Conservation (phyloP, 2,329 filamentous ascomycete genomes). For the Ophiostoma perfectum region DNA sequence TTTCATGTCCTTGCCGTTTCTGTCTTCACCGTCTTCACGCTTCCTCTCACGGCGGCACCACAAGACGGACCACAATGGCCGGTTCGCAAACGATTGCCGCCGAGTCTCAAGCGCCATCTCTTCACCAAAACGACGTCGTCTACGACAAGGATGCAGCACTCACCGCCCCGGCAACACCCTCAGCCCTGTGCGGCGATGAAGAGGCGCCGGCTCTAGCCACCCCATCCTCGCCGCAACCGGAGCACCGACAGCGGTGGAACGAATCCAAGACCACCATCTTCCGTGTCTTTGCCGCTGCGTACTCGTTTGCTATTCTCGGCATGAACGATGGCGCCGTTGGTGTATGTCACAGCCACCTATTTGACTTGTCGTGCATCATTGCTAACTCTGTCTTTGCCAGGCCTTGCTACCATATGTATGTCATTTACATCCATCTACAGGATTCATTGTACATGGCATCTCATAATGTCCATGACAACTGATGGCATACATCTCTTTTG, state of each 20-base stretch:
- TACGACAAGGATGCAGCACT: background rate
- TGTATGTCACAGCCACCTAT: constrained; percentile 34
- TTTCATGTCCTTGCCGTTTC: background rate
- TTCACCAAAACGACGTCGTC: background rate
- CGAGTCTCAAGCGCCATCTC: background rate
- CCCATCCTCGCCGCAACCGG: background rate
- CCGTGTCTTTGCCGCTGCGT: constrained; percentile 54
- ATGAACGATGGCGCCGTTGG: constrained; percentile 64
- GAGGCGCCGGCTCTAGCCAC: constrained; percentile 6
- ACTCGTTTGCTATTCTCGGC: constrained; percentile 60
- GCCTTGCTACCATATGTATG: constrained; percentile 46
- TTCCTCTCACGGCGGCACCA: background rate
- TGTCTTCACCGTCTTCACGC: too few species aligned
- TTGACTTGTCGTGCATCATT: background rate
- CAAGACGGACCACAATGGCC: background rate
- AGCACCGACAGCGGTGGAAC: constrained; percentile 55
- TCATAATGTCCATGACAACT: background rate
- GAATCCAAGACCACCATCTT: constrained; percentile 52
- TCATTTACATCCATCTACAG: too few species aligned
- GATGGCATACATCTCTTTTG: background rate
- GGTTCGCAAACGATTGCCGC: background rate
- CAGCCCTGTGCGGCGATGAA: constrained; percentile 23
- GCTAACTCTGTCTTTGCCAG: constrained; percentile 26
- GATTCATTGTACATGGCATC: background rate
- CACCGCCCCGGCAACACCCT: background rate